Evolutionary conservation across 1,139 yeast species (phyloP), one percentile per base, ranked within the genome.

Genomic region (Hyphopichia khmerensis): DNA sequence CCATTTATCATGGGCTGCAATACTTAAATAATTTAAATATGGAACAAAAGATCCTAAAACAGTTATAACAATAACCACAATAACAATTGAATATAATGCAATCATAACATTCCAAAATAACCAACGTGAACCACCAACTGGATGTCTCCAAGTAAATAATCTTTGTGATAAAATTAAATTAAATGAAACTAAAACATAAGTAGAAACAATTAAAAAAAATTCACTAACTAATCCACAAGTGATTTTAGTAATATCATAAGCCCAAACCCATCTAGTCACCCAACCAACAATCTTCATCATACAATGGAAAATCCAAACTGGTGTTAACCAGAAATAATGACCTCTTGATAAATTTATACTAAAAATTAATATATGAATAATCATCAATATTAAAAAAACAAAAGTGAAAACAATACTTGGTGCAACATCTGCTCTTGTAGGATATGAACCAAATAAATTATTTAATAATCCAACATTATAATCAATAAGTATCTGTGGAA

Each of bases 131-230:
- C 77, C 77, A 43, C 76, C 76, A 3, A 69, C 76, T 13, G 77
- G 77, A 53, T 71, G 77, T 55, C 77, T 61, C 76, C 76, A 71
- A 2, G 75, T 69, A 50, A 71, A 71, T 30, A 71, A 55, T 47
- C 77, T 59, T 51, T 70, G 76, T 11, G 75, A 73, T 45, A 70
- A 55, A 30, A 69, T 62, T 51, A 71, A 67, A 47, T 71, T 69
- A 30, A 66, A 59, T 3, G 74, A 65, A 2, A 64, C 69, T 27
- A 70, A 48, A 10, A 68, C 44, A 30, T 69, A 56, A 6, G 70
- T 52, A 2, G 74, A 67, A 14, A 69, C 49, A 42, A 71, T 61
- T 38, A 66, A 55, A 41, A 70, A 59, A 21, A 67, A 60, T 50
- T 67, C 73, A 41, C 57, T 52, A 5, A 67, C 56, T 38, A 69